Base-by-base conservation (phyloP, 2,329 filamentous ascomycete species). In the Cladosporium phlei region DNA sequence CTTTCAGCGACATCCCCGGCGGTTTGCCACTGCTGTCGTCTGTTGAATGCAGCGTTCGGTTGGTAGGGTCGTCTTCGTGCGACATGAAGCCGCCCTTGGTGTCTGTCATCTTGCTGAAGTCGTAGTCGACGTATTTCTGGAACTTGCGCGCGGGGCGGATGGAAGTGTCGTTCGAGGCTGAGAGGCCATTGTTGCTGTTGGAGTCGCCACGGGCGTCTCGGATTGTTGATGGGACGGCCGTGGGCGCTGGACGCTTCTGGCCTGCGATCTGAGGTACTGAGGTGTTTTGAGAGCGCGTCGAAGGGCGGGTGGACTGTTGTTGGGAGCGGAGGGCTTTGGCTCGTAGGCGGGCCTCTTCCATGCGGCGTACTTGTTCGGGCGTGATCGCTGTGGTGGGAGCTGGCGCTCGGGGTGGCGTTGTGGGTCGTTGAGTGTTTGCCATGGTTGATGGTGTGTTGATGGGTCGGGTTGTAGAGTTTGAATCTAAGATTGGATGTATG, bases 41-140 rank as follows among this genome's bases (percentile, higher is more conserved):
- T 7, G 65, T 70, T 5, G 71, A 74, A 57, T 83, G 79, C 59
- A 91, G 74, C 7, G 84, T 87, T 55, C 84, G 84, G 63, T 95
- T 95, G 63, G 85, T 81, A 1, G 93, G 93, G 66, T 98, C 93
- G 62, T 98, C 93, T 52, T 91, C 86, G 1, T 80, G 78, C n/a
- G 85, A 86, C 54, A 98, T 69, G 67, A 98, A 98, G 1, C 93
- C 93, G 52, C 93, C 93, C 63, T 96, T 96, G 1, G 91, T 97
- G 66, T 98, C 93, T 5, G 85, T 94, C 89, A 98, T 97, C 69
- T 91, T 86, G 63, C 86, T 91, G 69, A 98, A 93, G 66, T 98
- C 93, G 70, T 96, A 97, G 63, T 98, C 93, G 61, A 98, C 90
- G 64, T 86, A 97, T 65, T 93, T 91, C 51, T 86, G 82, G 57